Percentiles rank a stretch among this genome's conserved stretches.
These are phyloP conservation scores for Trapa incisa DNA, from an alignment of 345 rosid species.

Conservation along the genomic window DNA sequence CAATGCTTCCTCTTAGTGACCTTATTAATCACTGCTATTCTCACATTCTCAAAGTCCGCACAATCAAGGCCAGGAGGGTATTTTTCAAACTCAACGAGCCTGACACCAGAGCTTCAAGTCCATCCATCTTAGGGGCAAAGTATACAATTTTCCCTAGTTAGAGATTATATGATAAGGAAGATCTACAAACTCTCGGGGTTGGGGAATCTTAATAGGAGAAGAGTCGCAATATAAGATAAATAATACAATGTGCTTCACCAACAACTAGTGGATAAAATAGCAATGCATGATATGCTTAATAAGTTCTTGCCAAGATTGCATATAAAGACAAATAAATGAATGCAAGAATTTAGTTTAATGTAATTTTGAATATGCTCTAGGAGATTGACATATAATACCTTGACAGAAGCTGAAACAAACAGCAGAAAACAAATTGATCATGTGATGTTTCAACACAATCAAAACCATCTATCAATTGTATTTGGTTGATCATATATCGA, in stretches of 20 bases:
- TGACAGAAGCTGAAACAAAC: background rate
- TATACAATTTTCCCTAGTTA: background rate
- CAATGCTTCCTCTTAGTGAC: background rate
- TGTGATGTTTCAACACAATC: background rate
- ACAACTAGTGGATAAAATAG: background rate
- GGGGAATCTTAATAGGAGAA: background rate
- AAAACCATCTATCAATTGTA: background rate
- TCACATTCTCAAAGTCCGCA: background rate
- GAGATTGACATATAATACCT: background rate
- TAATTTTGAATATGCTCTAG: background rate
- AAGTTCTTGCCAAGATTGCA: background rate
- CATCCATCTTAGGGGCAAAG: background rate
- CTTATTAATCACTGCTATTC: too few relatives aligned
- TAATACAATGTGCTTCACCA: background rate
- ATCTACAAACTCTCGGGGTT: background rate
- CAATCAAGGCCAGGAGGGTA: background rate
- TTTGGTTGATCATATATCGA: background rate
- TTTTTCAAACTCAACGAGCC: background rate
- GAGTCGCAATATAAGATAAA: background rate
- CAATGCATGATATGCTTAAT: background rate
- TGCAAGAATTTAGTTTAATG: background rate
- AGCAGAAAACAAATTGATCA: background rate
- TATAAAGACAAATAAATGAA: background rate
- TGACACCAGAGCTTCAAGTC: background rate
- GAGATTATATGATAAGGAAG: background rate